These are phyloP conservation scores for Sporobolus alterniflorus DNA, from an alignment of 202 grass and related monocot species.

Conservation along the genomic window DNA sequence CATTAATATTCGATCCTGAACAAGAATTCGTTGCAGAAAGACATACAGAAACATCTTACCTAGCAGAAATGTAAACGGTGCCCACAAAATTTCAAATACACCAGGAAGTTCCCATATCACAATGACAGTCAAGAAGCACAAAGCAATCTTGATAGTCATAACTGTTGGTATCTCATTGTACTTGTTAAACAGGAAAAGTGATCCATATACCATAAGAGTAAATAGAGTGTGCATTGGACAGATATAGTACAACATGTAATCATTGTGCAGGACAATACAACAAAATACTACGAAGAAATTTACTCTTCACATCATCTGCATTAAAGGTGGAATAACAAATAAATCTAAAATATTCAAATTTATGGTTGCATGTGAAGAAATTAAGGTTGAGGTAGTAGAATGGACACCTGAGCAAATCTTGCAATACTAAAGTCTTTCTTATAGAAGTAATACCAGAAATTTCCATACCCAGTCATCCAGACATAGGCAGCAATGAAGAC, in stretches of 20 bases:
- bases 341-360: not conserved
- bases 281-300: conserved; percentile 97
- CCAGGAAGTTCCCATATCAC: conserved; percentile 95
- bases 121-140: conserved; percentile 87
- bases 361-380: conserved; percentile 5
- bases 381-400: conserved; percentile 17
- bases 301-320: conserved; percentile 99
- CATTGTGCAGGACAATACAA: conserved; percentile 97
- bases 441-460: conserved; percentile 98
- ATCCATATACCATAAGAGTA: conserved; percentile 96
- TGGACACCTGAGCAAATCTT: conserved; percentile 91
- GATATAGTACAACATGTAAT: conserved; percentile 95
- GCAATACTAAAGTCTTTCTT: conserved; percentile 98
- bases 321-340: not conserved
- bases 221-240: conserved; percentile 99
- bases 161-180: conserved; percentile 89
- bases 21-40: not conserved
- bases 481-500: conserved; percentile 97
- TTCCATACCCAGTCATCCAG: conserved; percentile 99
- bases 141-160: conserved; percentile 79
- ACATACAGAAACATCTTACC: conserved; percentile 53
- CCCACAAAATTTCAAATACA: conserved; percentile 92
- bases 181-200: conserved; percentile 95
- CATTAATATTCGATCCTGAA: not conserved
- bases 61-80: conserved; percentile 80